These are phyloP conservation scores for Fulvia fulva DNA, from an alignment of 2,329 filamentous ascomycete species.

Conservation along the genomic window DNA sequence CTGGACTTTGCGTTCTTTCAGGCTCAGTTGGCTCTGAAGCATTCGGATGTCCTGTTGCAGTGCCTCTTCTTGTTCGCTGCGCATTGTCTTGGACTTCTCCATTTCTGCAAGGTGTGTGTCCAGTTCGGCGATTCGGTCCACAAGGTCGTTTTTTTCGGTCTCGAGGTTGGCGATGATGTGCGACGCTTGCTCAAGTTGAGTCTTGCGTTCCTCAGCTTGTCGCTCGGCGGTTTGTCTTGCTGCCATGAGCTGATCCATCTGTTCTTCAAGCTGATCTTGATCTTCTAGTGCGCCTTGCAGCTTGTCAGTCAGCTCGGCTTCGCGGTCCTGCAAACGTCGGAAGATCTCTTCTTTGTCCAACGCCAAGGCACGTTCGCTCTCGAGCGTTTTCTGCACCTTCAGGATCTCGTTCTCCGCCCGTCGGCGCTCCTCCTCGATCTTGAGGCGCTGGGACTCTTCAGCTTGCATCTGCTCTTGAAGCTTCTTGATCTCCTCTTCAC, in stretches of 20 bases:
- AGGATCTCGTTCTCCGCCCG: conserved; percentile 83
- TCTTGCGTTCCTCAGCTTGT: conserved; percentile 72
- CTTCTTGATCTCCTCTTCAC: conserved; percentile 87
- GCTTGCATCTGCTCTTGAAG: conserved; percentile 78
- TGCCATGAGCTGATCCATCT: conserved; percentile 81
- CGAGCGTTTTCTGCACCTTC: conserved; percentile 86
- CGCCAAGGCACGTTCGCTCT: conserved; percentile 91
- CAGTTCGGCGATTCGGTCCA: conserved; percentile 62
- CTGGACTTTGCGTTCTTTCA: conserved; percentile 85
- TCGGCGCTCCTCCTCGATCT: conserved; percentile 84
- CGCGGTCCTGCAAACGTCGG: conserved; percentile 87
- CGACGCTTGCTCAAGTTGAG: conserved; percentile 87
- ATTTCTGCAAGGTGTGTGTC: conserved; percentile 69
- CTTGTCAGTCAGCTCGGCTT: conserved; percentile 88
- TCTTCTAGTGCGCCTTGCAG: conserved; percentile 87
- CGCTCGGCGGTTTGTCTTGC: conserved; percentile 87
- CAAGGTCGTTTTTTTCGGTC: conserved; percentile 74
- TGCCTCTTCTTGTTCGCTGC: conserved; percentile 70
- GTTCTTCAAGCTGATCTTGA: conserved; percentile 88
- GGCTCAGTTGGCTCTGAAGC: conserved; percentile 79
- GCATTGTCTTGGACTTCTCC: conserved; percentile 65
- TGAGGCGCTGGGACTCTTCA: conserved; percentile 70
- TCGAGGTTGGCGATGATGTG: conserved; percentile 82
- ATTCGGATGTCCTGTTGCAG: conserved; percentile 83
- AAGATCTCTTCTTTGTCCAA: conserved; percentile 99